phyloP scores from a whole-genome alignment of 1,284 basidiomycete species.

The Sutorius eximius region DNA sequence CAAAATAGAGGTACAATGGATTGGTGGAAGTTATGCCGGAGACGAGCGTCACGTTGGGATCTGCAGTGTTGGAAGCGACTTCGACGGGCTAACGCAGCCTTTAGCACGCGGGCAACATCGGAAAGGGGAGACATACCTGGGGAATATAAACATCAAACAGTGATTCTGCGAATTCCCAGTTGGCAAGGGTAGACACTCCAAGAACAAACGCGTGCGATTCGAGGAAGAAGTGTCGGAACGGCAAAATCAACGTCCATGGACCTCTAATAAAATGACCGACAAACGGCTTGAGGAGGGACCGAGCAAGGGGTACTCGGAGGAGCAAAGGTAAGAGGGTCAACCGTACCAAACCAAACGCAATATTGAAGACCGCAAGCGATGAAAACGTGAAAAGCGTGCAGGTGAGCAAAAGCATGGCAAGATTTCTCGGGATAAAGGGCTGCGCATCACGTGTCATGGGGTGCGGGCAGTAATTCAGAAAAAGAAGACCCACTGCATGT shows the following conservation, averaged over 20 bases:
- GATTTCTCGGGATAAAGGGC: slow-evolving; percentile 26
- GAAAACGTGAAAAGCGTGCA: slow-evolving; percentile 42
- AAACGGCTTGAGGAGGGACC: slow-evolving; percentile 54
- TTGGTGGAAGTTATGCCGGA: slow-evolving; percentile 58
- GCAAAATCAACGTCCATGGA: slow-evolving; percentile 52
- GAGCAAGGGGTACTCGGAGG: slow-evolving; percentile 52
- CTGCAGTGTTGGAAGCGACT: slow-evolving; percentile 43
- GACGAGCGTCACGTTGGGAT: slow-evolving; percentile 53
- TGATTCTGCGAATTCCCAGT: slow-evolving; percentile 62
- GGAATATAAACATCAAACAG: slow-evolving; percentile 56
- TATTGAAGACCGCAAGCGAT: slow-evolving; percentile 39
- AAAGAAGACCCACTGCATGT: slow-evolving; percentile 19
- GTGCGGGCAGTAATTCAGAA: too few species aligned
- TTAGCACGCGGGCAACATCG: background rate
- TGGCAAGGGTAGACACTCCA: slow-evolving; percentile 47
- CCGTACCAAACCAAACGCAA: slow-evolving; percentile 47
- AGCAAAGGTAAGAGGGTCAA: slow-evolving; percentile 48
- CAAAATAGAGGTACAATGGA: slow-evolving; percentile 53
- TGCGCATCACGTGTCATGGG: slow-evolving; percentile 3
- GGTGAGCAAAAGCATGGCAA: slow-evolving; percentile 35
- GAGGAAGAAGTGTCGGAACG: slow-evolving; percentile 46
- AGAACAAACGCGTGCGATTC: slow-evolving; percentile 50
- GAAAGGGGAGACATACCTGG: slow-evolving; percentile 37
- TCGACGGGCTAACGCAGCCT: slow-evolving; percentile 40
- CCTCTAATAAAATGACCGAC: slow-evolving; percentile 61